A percentile compares a stretch with the other conserved stretches of the same genome.
Evolutionary conservation across 106 monocot species (phyloP).

Genomic region (Acorus gramineus): DNA sequence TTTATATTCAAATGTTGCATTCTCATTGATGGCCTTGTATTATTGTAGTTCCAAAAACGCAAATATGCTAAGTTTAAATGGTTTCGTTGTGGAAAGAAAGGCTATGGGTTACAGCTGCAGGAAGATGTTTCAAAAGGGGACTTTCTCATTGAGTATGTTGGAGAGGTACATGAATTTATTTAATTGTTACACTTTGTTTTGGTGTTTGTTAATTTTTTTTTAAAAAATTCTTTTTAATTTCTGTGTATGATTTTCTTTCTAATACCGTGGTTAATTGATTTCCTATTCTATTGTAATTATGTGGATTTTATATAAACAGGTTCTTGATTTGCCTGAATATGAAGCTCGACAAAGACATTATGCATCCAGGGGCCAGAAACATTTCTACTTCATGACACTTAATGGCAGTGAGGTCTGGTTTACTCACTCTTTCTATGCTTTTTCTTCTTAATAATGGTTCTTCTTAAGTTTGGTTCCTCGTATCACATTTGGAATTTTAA

Average conservation of each 20-base stretch:
- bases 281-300: too few relatives aligned
- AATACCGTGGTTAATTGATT: too few relatives aligned
- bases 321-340: slow-evolving; percentile 78
- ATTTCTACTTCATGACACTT: slow-evolving; percentile 99
- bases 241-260: neutral
- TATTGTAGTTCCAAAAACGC: slow-evolving; percentile 76
- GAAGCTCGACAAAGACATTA: slow-evolving; percentile 85
- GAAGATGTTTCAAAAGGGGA: slow-evolving; percentile 56
- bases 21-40: neutral
- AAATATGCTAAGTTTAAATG: slow-evolving; percentile 78
- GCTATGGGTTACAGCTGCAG: slow-evolving; percentile 60
- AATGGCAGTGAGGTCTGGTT: slow-evolving; percentile 92
- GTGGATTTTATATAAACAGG: slow-evolving; percentile 26
- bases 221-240: neutral
- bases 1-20: neutral
- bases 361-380: slow-evolving; percentile 90
- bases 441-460: neutral
- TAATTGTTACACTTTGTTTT: neutral
- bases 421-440: slow-evolving; percentile 17
- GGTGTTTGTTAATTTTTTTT: neutral
- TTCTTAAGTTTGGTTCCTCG: neutral
- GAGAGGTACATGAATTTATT: slow-evolving; percentile 62
- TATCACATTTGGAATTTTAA: neutral
- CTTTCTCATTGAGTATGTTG: slow-evolving; percentile 99
- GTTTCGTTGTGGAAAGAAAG: slow-evolving; percentile 83